Conservation (phyloP, 2,329 filamentous ascomycete genomes). For the Paecilomyces fulvus region DNA sequence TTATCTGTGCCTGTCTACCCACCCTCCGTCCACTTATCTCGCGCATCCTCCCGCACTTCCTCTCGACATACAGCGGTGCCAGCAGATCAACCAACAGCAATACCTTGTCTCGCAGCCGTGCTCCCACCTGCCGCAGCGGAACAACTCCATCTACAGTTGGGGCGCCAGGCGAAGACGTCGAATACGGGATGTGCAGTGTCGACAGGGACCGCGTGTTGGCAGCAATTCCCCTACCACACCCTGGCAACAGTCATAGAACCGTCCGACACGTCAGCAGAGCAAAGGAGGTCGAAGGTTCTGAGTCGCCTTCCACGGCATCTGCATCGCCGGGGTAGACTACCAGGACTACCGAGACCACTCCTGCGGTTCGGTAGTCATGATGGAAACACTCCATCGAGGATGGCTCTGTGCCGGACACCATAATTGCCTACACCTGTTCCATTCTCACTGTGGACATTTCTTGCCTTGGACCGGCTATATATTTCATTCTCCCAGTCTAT, state of each 20-base stretch:
- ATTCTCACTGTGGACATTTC: not conserved
- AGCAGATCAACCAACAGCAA: slow-evolving; percentile 7
- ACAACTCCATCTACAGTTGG: slow-evolving; percentile 18
- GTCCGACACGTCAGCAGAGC: not conserved
- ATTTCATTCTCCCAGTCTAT: not conserved
- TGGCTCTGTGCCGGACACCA: not conserved
- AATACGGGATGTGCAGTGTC: slow-evolving; percentile 16
- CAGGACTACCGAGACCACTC: not conserved
- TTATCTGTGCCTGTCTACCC: slow-evolving; percentile 35
- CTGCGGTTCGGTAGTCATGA: not conserved
- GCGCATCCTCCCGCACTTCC: slow-evolving; percentile 20
- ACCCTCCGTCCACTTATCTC: slow-evolving; percentile 29
- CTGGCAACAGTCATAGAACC: not conserved
- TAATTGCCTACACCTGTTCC: not conserved
- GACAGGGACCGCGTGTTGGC: slow-evolving; percentile 14
- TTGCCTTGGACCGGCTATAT: not conserved
- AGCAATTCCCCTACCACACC: slow-evolving; percentile 5
- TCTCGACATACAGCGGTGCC: slow-evolving; percentile 17
- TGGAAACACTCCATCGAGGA: not conserved
- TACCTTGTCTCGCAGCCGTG: slow-evolving; percentile 8
- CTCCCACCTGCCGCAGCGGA: slow-evolving; percentile 16
- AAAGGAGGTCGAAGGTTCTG: not conserved
- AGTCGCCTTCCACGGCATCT: not conserved
- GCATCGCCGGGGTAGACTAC: not conserved
- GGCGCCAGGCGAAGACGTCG: slow-evolving; percentile 19